phyloP scores from a whole-genome alignment of 1,139 yeast species.

The Meyerozyma elateridarum region DNA sequence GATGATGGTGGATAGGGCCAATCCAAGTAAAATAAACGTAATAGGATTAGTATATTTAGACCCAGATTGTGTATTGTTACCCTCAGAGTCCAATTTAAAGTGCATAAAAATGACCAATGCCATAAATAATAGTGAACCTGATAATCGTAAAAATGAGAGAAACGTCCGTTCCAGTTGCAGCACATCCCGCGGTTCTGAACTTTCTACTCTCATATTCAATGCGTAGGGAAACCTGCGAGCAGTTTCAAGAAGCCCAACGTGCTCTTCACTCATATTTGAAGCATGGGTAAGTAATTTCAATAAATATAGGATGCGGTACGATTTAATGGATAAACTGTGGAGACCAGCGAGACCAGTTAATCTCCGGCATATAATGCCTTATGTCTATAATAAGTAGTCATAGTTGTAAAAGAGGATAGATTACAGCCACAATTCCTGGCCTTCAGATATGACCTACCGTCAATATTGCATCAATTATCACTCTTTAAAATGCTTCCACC shows the following conservation, averaged over 20 bases:
- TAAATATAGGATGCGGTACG: too few species aligned
- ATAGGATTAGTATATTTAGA: slow-evolving; percentile 26
- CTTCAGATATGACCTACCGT: too few species aligned
- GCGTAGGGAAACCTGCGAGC: slow-evolving; percentile 16
- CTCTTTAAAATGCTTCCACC: too few species aligned
- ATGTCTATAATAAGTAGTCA: too few species aligned
- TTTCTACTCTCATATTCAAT: slow-evolving; percentile 36
- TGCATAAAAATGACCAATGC: slow-evolving; percentile 51
- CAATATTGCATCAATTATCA: too few species aligned
- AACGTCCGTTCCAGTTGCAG: slow-evolving; percentile 58
- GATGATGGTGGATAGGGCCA: slow-evolving; percentile 38
- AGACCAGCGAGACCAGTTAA: too few species aligned
- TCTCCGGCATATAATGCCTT: too few species aligned
- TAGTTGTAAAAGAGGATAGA: too few species aligned
- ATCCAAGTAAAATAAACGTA: slow-evolving; percentile 33
- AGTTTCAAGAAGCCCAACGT: slow-evolving; percentile 5
- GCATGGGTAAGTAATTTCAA: too few species aligned
- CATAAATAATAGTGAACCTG: slow-evolving; percentile 45
- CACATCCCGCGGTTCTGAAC: slow-evolving; percentile 60
- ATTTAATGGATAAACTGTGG: too few species aligned
- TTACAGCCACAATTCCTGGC: too few species aligned
- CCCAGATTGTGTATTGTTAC: slow-evolving; percentile 6
- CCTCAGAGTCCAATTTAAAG: slow-evolving; percentile 39
- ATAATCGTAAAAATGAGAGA: slow-evolving; percentile 47
- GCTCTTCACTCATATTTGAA: slow-evolving; percentile 5